Percentiles rank a stretch among this genome's conserved stretches.
Evolutionary conservation across 306 rosid species (phyloP).

Genomic region (Pueraria montana): DNA sequence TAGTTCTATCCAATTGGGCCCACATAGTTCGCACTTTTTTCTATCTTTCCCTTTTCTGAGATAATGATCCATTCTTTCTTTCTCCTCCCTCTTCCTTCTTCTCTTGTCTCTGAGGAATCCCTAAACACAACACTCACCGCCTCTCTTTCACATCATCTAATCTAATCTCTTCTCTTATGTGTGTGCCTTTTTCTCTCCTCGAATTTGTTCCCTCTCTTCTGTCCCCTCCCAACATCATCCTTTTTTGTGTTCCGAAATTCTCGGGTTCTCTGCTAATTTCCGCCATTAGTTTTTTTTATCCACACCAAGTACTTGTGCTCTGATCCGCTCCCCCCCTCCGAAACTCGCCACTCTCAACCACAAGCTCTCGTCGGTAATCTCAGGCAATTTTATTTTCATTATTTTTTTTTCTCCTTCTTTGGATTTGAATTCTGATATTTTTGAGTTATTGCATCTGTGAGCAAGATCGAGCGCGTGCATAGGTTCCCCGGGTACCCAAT

Average conservation of each 20-base stretch:
- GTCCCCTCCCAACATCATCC: conserved; percentile 13
- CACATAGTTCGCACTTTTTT: conserved; percentile 60
- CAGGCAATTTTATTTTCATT: background rate
- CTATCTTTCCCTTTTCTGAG: conserved; percentile 27
- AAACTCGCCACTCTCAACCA: background rate
- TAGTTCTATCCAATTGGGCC: conserved; percentile 55
- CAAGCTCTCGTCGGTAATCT: conserved; percentile 18
- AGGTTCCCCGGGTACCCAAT: background rate
- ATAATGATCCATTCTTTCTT: background rate
- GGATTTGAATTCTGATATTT: background rate
- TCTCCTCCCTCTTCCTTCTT: background rate
- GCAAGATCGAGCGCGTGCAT: conserved; percentile 42
- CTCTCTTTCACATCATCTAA: conserved; percentile 18
- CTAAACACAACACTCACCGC: conserved; percentile 35
- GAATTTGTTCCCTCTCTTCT: conserved; percentile 43
- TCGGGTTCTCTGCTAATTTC: conserved; percentile 24
- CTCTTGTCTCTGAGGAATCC: conserved; percentile 52
- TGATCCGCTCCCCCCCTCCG: background rate
- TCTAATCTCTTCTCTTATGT: conserved; percentile 5
- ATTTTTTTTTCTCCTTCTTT: background rate
- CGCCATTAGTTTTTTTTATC: conserved; percentile 33
- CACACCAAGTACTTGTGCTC: conserved; percentile 38
- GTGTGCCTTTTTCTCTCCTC: background rate
- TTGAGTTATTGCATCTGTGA: background rate
- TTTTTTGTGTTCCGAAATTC: conserved; percentile 41